Percentiles rank a stretch among this genome's conserved stretches.
These are phyloP conservation scores for Alternaria postmessia DNA, from an alignment of 2,329 filamentous ascomycete genomes.

Conservation along the genomic window DNA sequence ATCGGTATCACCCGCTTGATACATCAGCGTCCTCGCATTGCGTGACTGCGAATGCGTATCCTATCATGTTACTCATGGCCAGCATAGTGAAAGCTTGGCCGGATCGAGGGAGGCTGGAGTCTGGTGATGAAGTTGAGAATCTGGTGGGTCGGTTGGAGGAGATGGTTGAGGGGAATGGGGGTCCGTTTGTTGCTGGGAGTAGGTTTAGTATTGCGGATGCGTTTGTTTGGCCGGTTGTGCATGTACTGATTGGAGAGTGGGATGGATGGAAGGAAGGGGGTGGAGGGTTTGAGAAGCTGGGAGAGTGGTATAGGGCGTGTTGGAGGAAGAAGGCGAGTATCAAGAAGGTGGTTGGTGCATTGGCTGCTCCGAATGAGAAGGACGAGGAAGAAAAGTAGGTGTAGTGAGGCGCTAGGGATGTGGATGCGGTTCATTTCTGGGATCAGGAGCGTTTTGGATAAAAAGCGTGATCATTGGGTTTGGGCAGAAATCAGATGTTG, in stretches of 20 bases:
- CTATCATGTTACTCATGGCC: constrained; percentile 22
- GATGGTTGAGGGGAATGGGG: constrained; percentile 16
- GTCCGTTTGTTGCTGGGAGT: constrained; percentile 41
- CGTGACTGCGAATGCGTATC: constrained; percentile 32
- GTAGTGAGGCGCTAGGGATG: background rate
- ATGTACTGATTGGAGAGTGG: constrained; percentile 35
- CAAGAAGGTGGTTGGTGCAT: constrained; percentile 25
- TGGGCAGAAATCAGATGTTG: background rate
- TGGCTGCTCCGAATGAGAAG: background rate
- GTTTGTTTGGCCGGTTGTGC: constrained; percentile 43
- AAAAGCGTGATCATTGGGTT: background rate
- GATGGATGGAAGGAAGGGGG: constrained; percentile 32
- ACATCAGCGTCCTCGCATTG: constrained; percentile 12
- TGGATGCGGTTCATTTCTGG: too few relatives aligned
- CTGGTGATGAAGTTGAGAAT: constrained; percentile 22
- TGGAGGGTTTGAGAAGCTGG: constrained; percentile 29
- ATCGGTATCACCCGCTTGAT: constrained; percentile 41
- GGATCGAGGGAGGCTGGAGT: constrained; percentile 22
- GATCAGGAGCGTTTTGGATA: background rate
- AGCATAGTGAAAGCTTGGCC: constrained; percentile 28
- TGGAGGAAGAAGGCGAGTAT: constrained; percentile 47
- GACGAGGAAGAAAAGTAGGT: background rate
- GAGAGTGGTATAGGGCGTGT: constrained; percentile 36
- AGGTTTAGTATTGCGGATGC: constrained; percentile 47
- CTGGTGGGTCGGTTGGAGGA: constrained; percentile 28